Evolutionary conservation across 306 rosid genomes (phyloP), one percentile per base, ranked within the genome.

Genomic region (Echinosophora koreensis): DNA sequence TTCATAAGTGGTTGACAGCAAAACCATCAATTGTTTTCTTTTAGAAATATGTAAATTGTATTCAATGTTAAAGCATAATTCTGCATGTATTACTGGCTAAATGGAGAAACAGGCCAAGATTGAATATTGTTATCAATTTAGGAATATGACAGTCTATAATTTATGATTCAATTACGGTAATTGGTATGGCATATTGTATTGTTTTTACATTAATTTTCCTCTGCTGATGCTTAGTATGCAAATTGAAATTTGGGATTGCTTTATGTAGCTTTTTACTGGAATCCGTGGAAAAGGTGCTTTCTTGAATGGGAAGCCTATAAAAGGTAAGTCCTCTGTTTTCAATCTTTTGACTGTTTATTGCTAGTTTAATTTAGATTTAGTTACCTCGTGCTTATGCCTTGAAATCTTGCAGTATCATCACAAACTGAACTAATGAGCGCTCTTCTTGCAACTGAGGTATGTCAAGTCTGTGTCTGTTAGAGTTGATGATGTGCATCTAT

Each of bases 401-500:
- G 74, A 46, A 80, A 72, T 85, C 73, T 76, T 65, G 83, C 97
- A 95, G 99, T 82, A 62, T 95, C 99, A 2, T 77, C 97, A 77
- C 82, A 95, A 89, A 73, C 80, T n/a, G 94, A 90, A 64, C 89
- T 95, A 66, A 83, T 95, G 69, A 88, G 81, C 79, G 85, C 96
- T 79, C 96, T 95, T 69, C 92, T 95, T 62, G 96, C 90, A 69
- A 84, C 97, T 60, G 99, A 89, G 99, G 99, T 95, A 87, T 47
- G 93, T 80, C 51, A 51, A 73, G 69, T 64, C 73, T 74, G 67
- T 62, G 69, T 64, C 73, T 74, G 67, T 62, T 54, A 60, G 52
- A 60, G 5, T 74, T 71, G 46, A 75, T 50, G 60, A 16, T 17
- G 16, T 27, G 59, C 71, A 69, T 62, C 77, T 18, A 47, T 44